A percentile compares a stretch with the other conserved stretches of the same genome.
phyloP scores from a whole-genome alignment of 805 yeast genomes.

The Sugiyamaella mastotermitis region DNA sequence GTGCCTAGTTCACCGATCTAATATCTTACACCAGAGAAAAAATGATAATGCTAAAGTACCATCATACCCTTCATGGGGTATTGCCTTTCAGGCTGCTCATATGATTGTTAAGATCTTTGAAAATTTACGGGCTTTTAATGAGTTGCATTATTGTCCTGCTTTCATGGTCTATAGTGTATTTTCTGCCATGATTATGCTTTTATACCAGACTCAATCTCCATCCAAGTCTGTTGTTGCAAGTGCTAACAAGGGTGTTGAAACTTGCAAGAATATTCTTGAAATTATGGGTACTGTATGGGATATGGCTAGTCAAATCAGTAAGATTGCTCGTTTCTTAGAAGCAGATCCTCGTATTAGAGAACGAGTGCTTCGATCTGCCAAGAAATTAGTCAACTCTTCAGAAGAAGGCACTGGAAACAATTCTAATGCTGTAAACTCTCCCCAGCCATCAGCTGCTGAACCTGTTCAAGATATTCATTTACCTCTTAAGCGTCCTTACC shows the following conservation, averaged over 20 bases:
- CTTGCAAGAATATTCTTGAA: conserved; percentile 32
- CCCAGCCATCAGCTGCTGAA: neutral
- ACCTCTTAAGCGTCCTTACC: conserved; percentile 4
- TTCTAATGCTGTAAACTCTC: neutral
- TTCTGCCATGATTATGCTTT: conserved; percentile 62
- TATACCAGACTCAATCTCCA: conserved; percentile 54
- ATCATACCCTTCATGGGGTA: conserved; percentile 67
- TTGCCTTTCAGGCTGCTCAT: conserved; percentile 75
- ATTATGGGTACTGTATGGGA: conserved; percentile 48
- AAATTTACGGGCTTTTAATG: conserved; percentile 44
- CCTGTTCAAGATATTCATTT: neutral
- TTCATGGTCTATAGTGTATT: conserved; percentile 52
- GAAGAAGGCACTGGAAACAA: neutral
- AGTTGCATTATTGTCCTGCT: conserved; percentile 51
- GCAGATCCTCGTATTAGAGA: conserved; percentile 21
- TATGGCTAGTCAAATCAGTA: conserved; percentile 45
- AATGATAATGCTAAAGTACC: conserved; percentile 17
- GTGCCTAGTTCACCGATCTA: conserved; percentile 64
- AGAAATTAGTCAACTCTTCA: conserved; percentile 1
- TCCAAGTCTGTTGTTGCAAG: conserved; percentile 32
- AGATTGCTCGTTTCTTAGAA: conserved; percentile 39
- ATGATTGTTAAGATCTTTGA: conserved; percentile 62
- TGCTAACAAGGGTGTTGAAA: conserved; percentile 32
- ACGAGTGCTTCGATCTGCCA: conserved; percentile 16
- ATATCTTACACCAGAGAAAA: conserved; percentile 35